These are phyloP conservation scores for Nepenthes mirabilis DNA, from an alignment of 148 eudicot species.

Conservation along the genomic window DNA sequence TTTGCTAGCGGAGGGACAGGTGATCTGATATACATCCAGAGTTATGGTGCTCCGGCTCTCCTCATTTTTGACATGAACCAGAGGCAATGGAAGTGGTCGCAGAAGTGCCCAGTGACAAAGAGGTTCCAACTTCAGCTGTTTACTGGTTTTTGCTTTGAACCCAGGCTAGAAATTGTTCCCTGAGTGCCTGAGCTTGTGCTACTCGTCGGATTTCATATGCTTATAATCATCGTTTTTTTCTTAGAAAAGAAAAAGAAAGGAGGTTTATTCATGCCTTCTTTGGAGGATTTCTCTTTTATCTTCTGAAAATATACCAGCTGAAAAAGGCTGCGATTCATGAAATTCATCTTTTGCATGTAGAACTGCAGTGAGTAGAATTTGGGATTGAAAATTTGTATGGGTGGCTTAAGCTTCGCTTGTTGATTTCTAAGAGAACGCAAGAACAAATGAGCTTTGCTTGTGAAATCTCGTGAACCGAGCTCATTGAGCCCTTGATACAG, in stretches of 20 bases:
- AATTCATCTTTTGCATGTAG: background rate
- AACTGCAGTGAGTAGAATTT: too few relatives aligned
- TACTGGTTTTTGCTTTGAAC: conserved; percentile 92
- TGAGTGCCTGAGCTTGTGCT: conserved; percentile 7
- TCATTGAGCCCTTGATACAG: too few relatives aligned
- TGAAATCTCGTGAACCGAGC: too few relatives aligned
- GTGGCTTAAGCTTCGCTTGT: too few relatives aligned
- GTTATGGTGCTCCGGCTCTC: conserved; percentile 83
- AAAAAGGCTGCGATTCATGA: conserved; percentile 3
- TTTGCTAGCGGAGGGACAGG: conserved; percentile 83
- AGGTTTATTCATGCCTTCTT: background rate
- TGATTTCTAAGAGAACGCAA: too few relatives aligned
- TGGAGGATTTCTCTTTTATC: background rate
- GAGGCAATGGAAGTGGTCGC: conserved; percentile 84
- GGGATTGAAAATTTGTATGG: too few relatives aligned
- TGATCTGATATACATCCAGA: conserved; percentile 72
- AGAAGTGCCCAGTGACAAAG: conserved; percentile 79
- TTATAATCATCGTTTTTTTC: background rate
- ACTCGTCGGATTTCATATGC: background rate
- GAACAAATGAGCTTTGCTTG: too few relatives aligned
- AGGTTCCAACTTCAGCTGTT: conserved; percentile 94
- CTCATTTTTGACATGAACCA: conserved; percentile 61
- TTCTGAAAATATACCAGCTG: background rate
- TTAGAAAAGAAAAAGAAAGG: background rate
- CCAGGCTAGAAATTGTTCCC: conserved; percentile 71